Conservation (phyloP, 2,329 filamentous ascomycete genomes). For the Elsinoe perseae region DNA sequence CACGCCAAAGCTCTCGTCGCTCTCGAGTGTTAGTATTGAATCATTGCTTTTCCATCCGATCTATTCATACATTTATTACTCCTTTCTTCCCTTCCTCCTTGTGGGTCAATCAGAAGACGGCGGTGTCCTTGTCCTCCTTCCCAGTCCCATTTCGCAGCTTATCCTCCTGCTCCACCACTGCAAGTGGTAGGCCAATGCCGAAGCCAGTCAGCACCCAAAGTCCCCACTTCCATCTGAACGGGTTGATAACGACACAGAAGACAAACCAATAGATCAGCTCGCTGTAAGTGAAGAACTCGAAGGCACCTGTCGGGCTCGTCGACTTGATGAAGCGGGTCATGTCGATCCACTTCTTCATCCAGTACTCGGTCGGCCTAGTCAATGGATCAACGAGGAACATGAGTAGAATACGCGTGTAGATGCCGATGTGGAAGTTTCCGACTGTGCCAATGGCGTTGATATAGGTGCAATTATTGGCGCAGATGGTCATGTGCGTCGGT, state of each 20-base stretch:
- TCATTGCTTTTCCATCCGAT: background rate
- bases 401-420: constrained; percentile 76
- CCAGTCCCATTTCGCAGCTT: constrained; percentile 49
- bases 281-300: constrained; percentile 84
- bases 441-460: constrained; percentile 72
- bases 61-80: background rate
- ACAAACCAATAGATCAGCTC: constrained; percentile 81
- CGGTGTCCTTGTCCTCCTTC: constrained; percentile 14
- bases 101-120: background rate
- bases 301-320: constrained; percentile 63
- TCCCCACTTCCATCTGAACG: constrained; percentile 87
- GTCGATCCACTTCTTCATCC: constrained; percentile 83
- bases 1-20: no score
- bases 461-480: constrained; percentile 78
- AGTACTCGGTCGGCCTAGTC: constrained; percentile 59
- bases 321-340: constrained; percentile 67
- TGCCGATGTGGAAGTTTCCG: constrained; percentile 82
- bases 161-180: constrained; percentile 60
- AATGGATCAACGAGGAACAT: constrained; percentile 80
- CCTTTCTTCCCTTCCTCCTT: background rate
- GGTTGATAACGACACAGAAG: constrained; percentile 64
- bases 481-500: constrained; percentile 62
- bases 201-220: constrained; percentile 73
- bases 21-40: background rate
- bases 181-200: constrained; percentile 57